Evolutionary conservation across 495 filamentous ascomycete species (phyloP).

Genomic region (Lasiosphaeriaceae sp.): DNA sequence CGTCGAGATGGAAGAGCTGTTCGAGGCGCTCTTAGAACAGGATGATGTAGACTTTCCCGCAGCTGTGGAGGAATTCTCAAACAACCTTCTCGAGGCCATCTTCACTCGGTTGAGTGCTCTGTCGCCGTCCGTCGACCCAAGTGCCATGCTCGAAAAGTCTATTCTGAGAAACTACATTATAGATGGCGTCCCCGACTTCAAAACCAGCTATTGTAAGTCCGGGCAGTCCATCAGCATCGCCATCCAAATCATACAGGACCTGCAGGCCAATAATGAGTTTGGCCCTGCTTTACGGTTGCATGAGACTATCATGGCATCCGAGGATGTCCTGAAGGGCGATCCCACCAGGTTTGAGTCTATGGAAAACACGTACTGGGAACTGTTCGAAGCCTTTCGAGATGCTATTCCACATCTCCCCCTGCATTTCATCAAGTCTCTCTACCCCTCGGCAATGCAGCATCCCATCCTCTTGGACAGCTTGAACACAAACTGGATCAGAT

Average conservation of each 20-base stretch:
- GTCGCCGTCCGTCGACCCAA: not conserved
- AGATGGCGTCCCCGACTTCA: not conserved
- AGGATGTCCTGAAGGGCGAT: no score
- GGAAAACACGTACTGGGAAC: not conserved
- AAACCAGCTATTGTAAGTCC: not conserved
- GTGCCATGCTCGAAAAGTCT: not conserved
- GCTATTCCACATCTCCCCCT: not conserved
- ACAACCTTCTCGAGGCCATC: not conserved
- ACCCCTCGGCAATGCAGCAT: not conserved
- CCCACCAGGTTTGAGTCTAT: no score
- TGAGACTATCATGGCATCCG: not conserved
- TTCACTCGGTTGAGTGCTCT: not conserved
- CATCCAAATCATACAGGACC: not conserved
- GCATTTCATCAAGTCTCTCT: not conserved
- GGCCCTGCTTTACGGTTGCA: not conserved
- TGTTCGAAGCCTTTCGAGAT: not conserved
- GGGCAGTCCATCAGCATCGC: not conserved
- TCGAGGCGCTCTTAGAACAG: not conserved
- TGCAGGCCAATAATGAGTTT: not conserved
- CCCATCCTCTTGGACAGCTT: not conserved
- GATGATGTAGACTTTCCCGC: not conserved
- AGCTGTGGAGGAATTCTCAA: not conserved
- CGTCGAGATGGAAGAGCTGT: not conserved
- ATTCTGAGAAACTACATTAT: not conserved
- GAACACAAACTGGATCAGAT: not conserved